Evolutionary conservation across 225 moss, liverwort and hornwort genomes (phyloP).

Genomic region (Straminergon stramineum): DNA sequence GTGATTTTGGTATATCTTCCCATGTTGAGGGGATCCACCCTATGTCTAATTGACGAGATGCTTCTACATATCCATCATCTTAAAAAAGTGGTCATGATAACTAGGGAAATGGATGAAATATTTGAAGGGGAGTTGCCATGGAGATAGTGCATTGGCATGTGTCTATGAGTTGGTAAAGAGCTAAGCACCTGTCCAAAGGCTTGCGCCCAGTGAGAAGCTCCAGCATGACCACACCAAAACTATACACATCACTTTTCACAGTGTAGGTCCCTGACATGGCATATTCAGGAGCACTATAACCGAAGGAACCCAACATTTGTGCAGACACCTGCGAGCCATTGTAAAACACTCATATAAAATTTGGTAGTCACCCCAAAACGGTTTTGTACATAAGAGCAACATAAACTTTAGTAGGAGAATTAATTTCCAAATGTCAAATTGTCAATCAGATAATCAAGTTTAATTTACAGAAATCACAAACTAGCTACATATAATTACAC

Average conservation of each 20-base stretch:
- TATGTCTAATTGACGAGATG: background rate
- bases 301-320: constrained; percentile 56
- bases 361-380: background rate
- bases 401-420: background rate
- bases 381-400: background rate
- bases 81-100: background rate
- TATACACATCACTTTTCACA: constrained; percentile 61
- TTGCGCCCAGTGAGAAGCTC: constrained; percentile 61
- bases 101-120: background rate
- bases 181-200: constrained; percentile 43
- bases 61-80: background rate
- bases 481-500: too few species aligned
- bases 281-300: constrained; percentile 49
- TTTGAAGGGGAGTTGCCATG: background rate
- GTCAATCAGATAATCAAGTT: background rate
- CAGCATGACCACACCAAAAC: constrained; percentile 58
- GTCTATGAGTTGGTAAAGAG: background rate
- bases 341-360: background rate
- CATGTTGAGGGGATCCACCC: background rate
- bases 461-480: background rate
- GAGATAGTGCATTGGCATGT: background rate
- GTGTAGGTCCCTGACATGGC: constrained; percentile 44
- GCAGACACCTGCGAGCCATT: constrained; percentile 37
- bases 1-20: background rate
- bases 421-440: too few species aligned